These are phyloP conservation scores for Globisporangium irregulare DNA, from an alignment of 352 stramenopile genomes.

Conservation along the genomic window DNA sequence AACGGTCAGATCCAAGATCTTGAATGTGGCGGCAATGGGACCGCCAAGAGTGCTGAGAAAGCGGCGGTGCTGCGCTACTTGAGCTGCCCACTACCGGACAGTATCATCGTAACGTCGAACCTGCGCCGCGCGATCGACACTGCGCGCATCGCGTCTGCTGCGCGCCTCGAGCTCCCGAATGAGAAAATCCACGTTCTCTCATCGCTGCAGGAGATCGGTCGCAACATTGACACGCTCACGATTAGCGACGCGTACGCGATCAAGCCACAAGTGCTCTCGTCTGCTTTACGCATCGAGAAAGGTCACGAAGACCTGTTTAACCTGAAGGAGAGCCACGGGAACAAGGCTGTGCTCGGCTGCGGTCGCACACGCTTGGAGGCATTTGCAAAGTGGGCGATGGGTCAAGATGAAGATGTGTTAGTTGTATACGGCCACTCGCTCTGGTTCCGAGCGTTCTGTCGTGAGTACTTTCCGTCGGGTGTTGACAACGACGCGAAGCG, in stretches of 20 bases:
- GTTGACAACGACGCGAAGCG: conserved; percentile 43
- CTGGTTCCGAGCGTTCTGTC: conserved; percentile 84
- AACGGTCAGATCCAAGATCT: conserved; percentile 1
- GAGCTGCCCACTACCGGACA: conserved; percentile 39
- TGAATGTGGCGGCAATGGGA: conserved; percentile 16
- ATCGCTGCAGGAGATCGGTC: conserved; percentile 79
- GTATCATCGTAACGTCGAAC: conserved; percentile 71
- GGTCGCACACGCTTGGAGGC: conserved; percentile 50
- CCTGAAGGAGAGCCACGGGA: conserved; percentile 70
- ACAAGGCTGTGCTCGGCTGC: conserved; percentile 69
- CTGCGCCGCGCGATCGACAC: conserved; percentile 78
- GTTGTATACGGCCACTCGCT: conserved; percentile 86
- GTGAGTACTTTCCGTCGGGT: conserved; percentile 61
- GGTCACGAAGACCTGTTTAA: conserved; percentile 68
- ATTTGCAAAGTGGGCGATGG: conserved; percentile 72
- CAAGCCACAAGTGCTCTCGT: conserved; percentile 28
- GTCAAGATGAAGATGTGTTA: conserved; percentile 51
- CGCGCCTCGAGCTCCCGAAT: conserved; percentile 39
- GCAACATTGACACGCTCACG: conserved; percentile 85
- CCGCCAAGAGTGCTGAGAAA: conserved; percentile 21
- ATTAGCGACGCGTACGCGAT: conserved; percentile 53
- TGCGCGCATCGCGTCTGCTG: conserved; percentile 66
- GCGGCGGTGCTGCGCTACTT: conserved; percentile 44
- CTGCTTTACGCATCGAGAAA: conserved; percentile 37
- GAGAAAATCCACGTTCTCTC: conserved; percentile 83